A percentile compares a stretch with the other conserved stretches of the same genome.
phyloP scores from a whole-genome alignment of 2,329 filamentous ascomycete genomes.

The Trichophyton schoenleinii region DNA sequence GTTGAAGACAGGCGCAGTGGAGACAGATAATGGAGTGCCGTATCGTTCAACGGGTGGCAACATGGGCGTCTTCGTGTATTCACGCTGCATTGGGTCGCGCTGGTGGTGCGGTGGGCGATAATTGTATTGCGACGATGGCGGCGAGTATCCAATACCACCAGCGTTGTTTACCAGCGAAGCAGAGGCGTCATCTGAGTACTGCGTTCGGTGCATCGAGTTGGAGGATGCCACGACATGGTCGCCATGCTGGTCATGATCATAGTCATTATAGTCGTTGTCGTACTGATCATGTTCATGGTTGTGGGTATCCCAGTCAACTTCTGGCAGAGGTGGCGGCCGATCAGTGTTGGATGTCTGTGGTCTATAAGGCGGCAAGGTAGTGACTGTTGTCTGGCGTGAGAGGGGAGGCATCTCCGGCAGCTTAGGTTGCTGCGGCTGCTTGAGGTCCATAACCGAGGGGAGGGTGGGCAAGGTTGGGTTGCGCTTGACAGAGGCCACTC shows the following conservation, averaged over 20 bases:
- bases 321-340: conserved; percentile 14
- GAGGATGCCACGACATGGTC: conserved; percentile 23
- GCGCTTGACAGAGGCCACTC: conserved; percentile 19
- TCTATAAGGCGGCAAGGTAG: conserved; percentile 51
- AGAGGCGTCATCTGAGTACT: conserved; percentile 41
- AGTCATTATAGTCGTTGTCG: conserved; percentile 26
- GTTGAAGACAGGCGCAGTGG: conserved; percentile 10
- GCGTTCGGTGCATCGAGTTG: neutral
- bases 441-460: conserved; percentile 44
- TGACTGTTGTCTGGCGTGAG: conserved; percentile 47
- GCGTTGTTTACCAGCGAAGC: conserved; percentile 26
- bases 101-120: conserved; percentile 14
- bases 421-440: conserved; percentile 19
- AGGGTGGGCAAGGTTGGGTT: conserved; percentile 52
- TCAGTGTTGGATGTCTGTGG: conserved; percentile 35
- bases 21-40: conserved; percentile 44
- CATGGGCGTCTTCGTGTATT: conserved; percentile 1
- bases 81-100: neutral
- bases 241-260: conserved; percentile 15
- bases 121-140: conserved; percentile 25
- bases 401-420: conserved; percentile 45
- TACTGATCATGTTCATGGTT: conserved; percentile 13
- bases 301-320: conserved; percentile 7
- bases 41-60: conserved; percentile 21
- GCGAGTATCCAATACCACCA: conserved; percentile 8